Conservation (phyloP, 2,329 filamentous ascomycete genomes). For the Keithomyces neogunnii region DNA sequence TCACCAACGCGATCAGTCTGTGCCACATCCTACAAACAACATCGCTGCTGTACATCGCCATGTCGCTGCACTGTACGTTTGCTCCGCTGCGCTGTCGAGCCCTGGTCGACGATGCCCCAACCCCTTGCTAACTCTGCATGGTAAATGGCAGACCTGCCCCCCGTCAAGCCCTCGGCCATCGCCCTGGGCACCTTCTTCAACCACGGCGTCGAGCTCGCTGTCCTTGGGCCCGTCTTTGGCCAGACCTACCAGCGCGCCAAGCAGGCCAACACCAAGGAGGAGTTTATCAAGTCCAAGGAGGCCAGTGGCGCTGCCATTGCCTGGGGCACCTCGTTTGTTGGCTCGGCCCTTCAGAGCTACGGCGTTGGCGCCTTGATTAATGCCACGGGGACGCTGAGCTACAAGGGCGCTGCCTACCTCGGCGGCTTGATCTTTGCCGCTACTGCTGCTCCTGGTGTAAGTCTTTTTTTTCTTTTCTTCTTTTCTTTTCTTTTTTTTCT, state of each 20-base stretch:
- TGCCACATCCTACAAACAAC: not conserved
- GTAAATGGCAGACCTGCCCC: constrained; percentile 40
- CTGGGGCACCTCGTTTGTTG: constrained; percentile 83
- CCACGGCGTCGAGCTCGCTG: constrained; percentile 80
- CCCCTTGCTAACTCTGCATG: too few relatives aligned
- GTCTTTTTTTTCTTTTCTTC: constrained; percentile 15
- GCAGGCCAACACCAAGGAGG: constrained; percentile 86
- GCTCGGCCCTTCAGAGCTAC: constrained; percentile 82
- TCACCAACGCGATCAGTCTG: not conserved
- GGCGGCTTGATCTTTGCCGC: constrained; percentile 88
- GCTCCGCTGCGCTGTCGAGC: not conserved
- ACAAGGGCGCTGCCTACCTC: constrained; percentile 95
- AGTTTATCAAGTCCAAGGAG: constrained; percentile 92
- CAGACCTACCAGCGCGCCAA: constrained; percentile 91
- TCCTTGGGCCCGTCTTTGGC: constrained; percentile 84
- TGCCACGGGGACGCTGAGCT: constrained; percentile 86
- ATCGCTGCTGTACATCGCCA: constrained; percentile 25
- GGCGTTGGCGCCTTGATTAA: constrained; percentile 88
- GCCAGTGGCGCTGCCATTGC: constrained; percentile 77
- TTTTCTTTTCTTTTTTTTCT: not conserved
- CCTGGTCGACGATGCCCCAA: not conserved
- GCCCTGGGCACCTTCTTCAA: constrained; percentile 94
- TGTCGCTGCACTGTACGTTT: constrained; percentile 52
- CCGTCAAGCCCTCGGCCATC: constrained; percentile 97
- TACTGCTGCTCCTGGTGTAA: constrained; percentile 76